phyloP scores from a whole-genome alignment of 208 protist genomes.

The Trypanosoma scelopori region DNA sequence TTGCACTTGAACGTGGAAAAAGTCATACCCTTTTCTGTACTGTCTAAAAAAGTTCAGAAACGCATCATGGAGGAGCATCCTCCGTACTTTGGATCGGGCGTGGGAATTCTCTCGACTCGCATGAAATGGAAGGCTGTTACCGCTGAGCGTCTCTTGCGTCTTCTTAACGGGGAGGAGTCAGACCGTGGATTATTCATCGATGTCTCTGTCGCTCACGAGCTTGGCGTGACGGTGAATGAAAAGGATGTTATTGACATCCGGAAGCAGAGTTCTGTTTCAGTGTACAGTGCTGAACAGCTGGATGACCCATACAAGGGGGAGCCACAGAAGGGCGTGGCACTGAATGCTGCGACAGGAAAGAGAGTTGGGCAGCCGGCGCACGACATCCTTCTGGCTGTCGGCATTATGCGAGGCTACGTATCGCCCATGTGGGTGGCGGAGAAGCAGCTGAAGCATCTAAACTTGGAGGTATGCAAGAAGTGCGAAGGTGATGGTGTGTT shows the following conservation, averaged over 20 bases:
- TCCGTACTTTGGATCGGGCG: conserved; percentile 85
- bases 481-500: conserved; percentile 46
- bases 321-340: conserved; percentile 72
- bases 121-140: conserved; percentile 85
- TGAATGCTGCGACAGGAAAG: conserved; percentile 85
- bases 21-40: conserved; percentile 60
- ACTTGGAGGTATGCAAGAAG: conserved; percentile 52
- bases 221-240: conserved; percentile 49
- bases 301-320: conserved; percentile 88
- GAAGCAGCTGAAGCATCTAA: conserved; percentile 81
- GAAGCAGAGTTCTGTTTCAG: conserved; percentile 63
- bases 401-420: conserved; percentile 84
- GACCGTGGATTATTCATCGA: conserved; percentile 85
- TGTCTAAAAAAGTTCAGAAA: conserved; percentile 58
- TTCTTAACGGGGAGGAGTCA: conserved; percentile 68
- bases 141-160: conserved; percentile 60
- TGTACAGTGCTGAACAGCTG: conserved; percentile 86
- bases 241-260: conserved; percentile 78
- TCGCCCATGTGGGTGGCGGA: conserved; percentile 88
- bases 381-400: conserved; percentile 80
- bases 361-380: conserved; percentile 86
- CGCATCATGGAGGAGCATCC: conserved; percentile 84
- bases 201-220: conserved; percentile 43
- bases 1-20: conserved; percentile 81
- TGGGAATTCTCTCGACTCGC: conserved; percentile 83